Percentiles rank a stretch among this genome's conserved stretches.
phyloP scores from a whole-genome alignment of 768 basidiomycete species.

The Tricholoma terreum region DNA sequence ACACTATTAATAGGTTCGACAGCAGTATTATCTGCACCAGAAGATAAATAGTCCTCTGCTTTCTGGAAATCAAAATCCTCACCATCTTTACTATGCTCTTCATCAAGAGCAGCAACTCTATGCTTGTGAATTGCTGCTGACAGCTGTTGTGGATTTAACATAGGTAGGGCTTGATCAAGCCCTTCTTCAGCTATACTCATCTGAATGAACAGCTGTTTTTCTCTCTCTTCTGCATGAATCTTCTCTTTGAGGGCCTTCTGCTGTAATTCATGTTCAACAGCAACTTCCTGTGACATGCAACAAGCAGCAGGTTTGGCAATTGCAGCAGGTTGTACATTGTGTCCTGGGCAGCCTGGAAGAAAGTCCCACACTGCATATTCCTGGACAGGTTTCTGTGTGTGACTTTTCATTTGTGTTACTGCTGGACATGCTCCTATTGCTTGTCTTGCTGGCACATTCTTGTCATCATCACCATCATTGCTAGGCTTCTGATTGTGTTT shows the following conservation, averaged over 20 bases:
- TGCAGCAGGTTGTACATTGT: conserved; percentile 8
- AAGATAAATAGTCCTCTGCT: too few relatives aligned
- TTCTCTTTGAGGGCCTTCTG: neutral
- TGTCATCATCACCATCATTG: neutral
- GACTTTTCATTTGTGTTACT: neutral
- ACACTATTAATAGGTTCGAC: too few relatives aligned
- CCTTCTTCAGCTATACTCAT: conserved; percentile 1
- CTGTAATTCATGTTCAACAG: neutral
- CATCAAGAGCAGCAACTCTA: neutral
- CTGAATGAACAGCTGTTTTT: conserved; percentile 2
- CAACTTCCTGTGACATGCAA: conserved; percentile 9
- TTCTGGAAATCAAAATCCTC: conserved; percentile 3
- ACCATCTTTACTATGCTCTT: neutral
- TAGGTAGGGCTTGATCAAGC: neutral
- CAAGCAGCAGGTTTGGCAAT: neutral
- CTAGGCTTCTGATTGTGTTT: too few relatives aligned
- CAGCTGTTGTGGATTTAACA: neutral
- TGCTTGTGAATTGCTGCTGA: neutral
- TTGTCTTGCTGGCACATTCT: neutral
- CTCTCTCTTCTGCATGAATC: neutral
- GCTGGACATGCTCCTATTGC: neutral
- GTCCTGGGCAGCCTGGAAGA: conserved; percentile 11
- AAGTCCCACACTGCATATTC: conserved; percentile 1
- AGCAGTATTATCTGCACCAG: too few relatives aligned
- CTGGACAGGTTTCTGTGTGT: neutral